Evolutionary conservation across 2,329 filamentous ascomycete species (phyloP).

Genomic region (Fusarium burgessii): DNA sequence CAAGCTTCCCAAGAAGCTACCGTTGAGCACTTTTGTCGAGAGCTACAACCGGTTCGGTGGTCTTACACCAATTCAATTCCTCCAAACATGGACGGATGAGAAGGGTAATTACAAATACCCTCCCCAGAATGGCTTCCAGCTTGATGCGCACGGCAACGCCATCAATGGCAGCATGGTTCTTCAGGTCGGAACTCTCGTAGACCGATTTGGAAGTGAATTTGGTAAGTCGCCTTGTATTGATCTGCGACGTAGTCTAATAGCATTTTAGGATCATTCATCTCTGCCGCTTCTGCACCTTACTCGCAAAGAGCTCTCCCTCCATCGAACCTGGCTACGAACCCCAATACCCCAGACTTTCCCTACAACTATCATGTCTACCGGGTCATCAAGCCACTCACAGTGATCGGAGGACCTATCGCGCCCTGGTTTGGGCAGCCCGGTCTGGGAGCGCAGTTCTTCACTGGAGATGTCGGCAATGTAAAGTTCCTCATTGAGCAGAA

Average conservation of each 20-base stretch:
- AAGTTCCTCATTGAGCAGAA: constrained; percentile 35
- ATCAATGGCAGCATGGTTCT: constrained; percentile 58
- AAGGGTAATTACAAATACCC: constrained; percentile 54
- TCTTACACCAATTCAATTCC: constrained; percentile 56
- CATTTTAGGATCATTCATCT: constrained; percentile 50
- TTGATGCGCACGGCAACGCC: constrained; percentile 49
- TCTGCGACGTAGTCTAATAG: constrained; percentile 2
- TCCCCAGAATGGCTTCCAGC: constrained; percentile 54
- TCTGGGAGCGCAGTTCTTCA: constrained; percentile 53
- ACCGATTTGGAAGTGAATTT: constrained; percentile 61
- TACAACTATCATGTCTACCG: constrained; percentile 64
- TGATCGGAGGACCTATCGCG: constrained; percentile 59
- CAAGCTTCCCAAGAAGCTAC: constrained; percentile 51
- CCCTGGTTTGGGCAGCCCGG: constrained; percentile 65
- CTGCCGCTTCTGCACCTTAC: constrained; percentile 59
- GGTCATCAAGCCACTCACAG: constrained; percentile 55
- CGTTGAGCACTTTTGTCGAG: constrained; percentile 47
- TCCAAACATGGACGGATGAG: constrained; percentile 50
- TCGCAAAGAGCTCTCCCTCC: constrained; percentile 61
- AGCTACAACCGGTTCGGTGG: constrained; percentile 56
- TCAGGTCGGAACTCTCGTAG: constrained; percentile 56
- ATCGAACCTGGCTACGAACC: constrained; percentile 55
- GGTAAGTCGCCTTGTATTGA: constrained; percentile 43
- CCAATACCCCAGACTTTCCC: constrained; percentile 50
- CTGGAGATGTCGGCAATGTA: constrained; percentile 46